Base-by-base conservation (phyloP, 164 flowering plant genomes). In the Umbilicus rupestris region DNA sequence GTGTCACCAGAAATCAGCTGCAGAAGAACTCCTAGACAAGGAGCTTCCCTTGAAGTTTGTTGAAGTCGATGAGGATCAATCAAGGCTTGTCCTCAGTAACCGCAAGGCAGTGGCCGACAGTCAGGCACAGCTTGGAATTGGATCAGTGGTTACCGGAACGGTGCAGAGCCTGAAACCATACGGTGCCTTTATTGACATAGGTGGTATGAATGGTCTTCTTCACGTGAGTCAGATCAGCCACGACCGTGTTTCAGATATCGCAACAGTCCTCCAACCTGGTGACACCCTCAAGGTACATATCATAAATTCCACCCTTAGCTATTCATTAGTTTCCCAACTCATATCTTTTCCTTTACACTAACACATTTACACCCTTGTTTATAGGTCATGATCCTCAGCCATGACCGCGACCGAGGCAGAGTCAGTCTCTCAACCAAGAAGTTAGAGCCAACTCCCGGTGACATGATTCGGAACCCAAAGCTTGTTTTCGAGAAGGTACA, bases 151-250 rank as follows among this genome's bases (percentile, higher is more conserved):
- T 42, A 72, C 75, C 64, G 98, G 98, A 72, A 86, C 87, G 26
- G 98, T 94, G 41, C 90, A 94, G 79, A 89, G 92, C 74, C 77
- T 94, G 70, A 91, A 90, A 77, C 98, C 98, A 15, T 94, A 94
- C 73, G 96, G 98, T 74, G 98, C 97, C 73, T 91, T 94, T 72
- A 86, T 94, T 58, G 98, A 94, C 73, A 87, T 94, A 70, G 98
- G 97, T 76, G 97, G 98, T 66, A 94, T 94, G 65, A 90, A 85
- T 76, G 98, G 97, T 42, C 98, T 94, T 74, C 94, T 94, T 65
- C 98, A 94, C 73, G 97, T 94, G 57, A 91, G 98, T 77, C 98
- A 94, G 78, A 91, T 94, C 59, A 94, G 98, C 76, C 98, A 91
- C 69, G 98, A 94, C 67, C 97, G 96, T 66, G 91, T 91, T 62